These are phyloP conservation scores for Ceratocystis variospora DNA, from an alignment of 2,329 filamentous ascomycete species.

Conservation along the genomic window DNA sequence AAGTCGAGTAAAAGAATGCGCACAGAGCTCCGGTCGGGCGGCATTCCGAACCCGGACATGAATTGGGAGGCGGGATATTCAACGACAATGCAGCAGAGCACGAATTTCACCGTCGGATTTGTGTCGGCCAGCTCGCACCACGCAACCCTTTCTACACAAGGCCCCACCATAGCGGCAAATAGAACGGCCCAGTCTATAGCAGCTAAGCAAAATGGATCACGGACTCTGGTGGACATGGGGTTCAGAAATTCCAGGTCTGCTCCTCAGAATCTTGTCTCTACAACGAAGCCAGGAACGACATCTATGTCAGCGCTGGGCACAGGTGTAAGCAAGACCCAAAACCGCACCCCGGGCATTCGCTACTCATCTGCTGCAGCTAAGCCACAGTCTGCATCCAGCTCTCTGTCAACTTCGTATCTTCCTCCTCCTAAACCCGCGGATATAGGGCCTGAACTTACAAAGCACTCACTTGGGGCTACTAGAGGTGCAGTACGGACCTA, in stretches of 20 bases:
- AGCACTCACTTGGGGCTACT: conserved; percentile 31
- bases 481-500: neutral
- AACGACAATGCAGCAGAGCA: conserved; percentile 49
- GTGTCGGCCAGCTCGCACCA: conserved; percentile 42
- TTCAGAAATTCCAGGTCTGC: neutral
- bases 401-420: neutral
- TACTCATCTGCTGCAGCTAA: neutral
- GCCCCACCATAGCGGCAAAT: conserved; percentile 19
- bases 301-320: neutral
- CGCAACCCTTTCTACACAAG: conserved; percentile 27
- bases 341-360: neutral
- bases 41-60: conserved; percentile 26
- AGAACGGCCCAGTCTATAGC: conserved; percentile 7
- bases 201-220: neutral
- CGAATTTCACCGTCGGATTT: conserved; percentile 51
- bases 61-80: conserved; percentile 34
- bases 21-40: conserved; percentile 20
- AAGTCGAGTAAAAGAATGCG: conserved; percentile 22
- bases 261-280: neutral
- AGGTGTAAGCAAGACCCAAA: neutral
- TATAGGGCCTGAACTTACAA: conserved; percentile 25
- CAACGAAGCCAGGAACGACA: neutral
- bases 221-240: neutral
- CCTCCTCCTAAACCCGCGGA: conserved; percentile 10
- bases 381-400: neutral